Evolutionary conservation across 179 eudicot species (phyloP).

Genomic region (Corrigiola litoralis): DNA sequence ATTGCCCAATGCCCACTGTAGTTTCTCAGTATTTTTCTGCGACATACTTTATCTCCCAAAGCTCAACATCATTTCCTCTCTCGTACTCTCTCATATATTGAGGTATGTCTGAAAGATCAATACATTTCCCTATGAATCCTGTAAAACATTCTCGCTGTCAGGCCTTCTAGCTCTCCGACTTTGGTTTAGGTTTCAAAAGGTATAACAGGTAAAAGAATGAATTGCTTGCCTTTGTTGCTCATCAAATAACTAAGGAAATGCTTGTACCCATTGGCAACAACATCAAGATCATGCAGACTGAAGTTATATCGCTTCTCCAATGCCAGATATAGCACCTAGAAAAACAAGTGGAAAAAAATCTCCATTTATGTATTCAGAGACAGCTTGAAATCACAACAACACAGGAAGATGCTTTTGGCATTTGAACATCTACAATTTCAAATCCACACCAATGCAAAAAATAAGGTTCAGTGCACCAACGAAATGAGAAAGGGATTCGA

Average conservation of each 20-base stretch:
- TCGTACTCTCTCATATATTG: constrained; percentile 65
- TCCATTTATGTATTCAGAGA: not conserved
- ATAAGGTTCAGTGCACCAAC: not conserved
- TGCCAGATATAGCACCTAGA: constrained; percentile 79
- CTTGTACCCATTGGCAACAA: constrained; percentile 90
- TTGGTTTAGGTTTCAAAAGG: not conserved
- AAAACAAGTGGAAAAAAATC: constrained; percentile 2
- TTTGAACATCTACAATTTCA: not conserved
- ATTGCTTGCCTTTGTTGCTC: constrained; percentile 32
- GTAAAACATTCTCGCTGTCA: constrained; percentile 10
- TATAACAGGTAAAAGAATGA: not conserved
- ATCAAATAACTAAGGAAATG: constrained; percentile 64
- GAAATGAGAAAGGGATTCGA: not conserved
- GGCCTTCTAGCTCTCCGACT: constrained; percentile 32
- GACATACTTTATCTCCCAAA: constrained; percentile 61
- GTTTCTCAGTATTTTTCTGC: not conserved
- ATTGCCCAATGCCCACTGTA: not conserved
- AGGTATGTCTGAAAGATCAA: constrained; percentile 65
- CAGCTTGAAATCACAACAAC: not conserved
- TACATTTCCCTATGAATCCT: constrained; percentile 55
- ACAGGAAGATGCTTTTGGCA: not conserved
- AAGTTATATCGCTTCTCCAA: constrained; percentile 94
- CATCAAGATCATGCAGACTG: constrained; percentile 64
- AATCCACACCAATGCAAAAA: not conserved
- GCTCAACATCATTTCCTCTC: constrained; percentile 71